A percentile compares a stretch with the other conserved stretches of the same genome.
These are phyloP conservation scores for Tetrahymena malaccensis DNA, from an alignment of 73 alveolate genomes.

Conservation along the genomic window DNA sequence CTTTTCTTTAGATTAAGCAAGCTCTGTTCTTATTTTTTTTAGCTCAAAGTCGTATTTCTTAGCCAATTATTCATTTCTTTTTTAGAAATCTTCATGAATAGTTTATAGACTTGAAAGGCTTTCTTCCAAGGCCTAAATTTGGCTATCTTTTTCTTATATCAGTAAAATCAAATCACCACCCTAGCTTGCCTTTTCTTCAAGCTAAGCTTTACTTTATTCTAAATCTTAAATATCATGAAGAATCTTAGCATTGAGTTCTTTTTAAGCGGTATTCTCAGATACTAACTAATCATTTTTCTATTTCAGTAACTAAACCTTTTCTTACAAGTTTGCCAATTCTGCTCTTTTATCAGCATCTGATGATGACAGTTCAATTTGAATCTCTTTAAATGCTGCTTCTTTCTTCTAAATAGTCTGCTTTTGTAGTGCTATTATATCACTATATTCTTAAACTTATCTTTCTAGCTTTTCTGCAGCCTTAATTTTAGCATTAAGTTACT, in stretches of 20 bases:
- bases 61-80: background rate
- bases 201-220: background rate
- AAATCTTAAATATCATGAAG: background rate
- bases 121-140: background rate
- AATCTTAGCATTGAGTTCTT: background rate
- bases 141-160: background rate
- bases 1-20: background rate
- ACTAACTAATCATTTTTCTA: background rate
- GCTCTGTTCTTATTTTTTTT: background rate
- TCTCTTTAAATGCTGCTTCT: background rate
- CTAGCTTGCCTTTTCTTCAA: background rate
- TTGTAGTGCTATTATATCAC: background rate
- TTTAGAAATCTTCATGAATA: background rate
- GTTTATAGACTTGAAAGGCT: background rate
- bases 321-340: background rate
- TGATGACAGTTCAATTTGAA: background rate
- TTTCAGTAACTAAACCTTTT: background rate
- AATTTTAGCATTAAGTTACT: background rate
- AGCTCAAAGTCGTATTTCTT: background rate
- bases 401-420: background rate
- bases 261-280: background rate
- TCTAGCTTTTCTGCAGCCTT: background rate
- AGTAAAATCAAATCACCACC: background rate
- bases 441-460: background rate
- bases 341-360: background rate